Evolutionary conservation across 2,329 filamentous ascomycete species (phyloP).

Genomic region (Colletotrichum sp.): DNA sequence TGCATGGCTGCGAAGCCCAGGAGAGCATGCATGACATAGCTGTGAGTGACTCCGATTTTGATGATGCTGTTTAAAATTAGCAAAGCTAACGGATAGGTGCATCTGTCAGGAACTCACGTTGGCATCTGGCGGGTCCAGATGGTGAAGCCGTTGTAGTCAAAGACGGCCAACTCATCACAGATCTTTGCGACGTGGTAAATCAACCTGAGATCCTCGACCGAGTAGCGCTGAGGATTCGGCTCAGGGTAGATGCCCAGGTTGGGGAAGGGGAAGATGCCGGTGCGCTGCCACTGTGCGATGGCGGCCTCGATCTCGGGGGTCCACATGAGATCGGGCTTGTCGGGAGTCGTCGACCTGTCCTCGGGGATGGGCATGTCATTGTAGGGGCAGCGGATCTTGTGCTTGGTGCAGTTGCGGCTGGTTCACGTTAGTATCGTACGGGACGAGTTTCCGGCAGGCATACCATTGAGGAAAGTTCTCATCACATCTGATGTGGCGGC

Average conservation of each 20-base stretch:
- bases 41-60: slow-evolving; percentile 78
- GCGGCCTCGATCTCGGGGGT: slow-evolving; percentile 83
- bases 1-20: slow-evolving; percentile 95
- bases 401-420: slow-evolving; percentile 98
- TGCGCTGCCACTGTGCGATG: slow-evolving; percentile 83
- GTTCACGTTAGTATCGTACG: slow-evolving; percentile 24
- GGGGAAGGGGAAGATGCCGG: slow-evolving; percentile 84
- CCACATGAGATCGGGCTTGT: slow-evolving; percentile 78
- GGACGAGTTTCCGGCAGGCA: not conserved
- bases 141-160: slow-evolving; percentile 82
- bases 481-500: slow-evolving; percentile 95
- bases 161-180: slow-evolving; percentile 79
- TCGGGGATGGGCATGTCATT: slow-evolving; percentile 82
- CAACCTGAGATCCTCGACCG: slow-evolving; percentile 80
- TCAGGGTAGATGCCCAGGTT: slow-evolving; percentile 79
- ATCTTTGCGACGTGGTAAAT: slow-evolving; percentile 91
- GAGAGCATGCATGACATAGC: slow-evolving; percentile 93
- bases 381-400: slow-evolving; percentile 98
- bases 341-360: slow-evolving; percentile 64
- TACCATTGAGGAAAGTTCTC: slow-evolving; percentile 98
- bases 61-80: slow-evolving; percentile 65
- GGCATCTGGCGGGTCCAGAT: slow-evolving; percentile 94
- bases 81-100: not conserved
- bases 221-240: slow-evolving; percentile 74
- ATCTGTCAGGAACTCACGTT: slow-evolving; percentile 65